phyloP scores from a whole-genome alignment of 1,284 basidiomycete genomes.

The Ustilago loliicola region DNA sequence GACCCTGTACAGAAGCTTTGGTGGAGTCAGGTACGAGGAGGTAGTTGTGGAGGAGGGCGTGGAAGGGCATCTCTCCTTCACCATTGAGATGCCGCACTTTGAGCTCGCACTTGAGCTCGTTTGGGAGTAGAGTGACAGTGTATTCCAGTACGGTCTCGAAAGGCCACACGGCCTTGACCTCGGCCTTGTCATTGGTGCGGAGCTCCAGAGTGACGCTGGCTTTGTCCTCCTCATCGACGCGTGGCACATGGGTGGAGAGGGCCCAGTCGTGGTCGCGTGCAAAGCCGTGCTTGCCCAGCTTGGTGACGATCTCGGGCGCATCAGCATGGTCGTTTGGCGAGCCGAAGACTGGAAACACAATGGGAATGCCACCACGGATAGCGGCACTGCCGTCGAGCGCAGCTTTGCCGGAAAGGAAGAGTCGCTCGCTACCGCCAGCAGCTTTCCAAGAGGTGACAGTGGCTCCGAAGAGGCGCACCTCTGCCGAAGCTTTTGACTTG shows the following conservation, averaged over 20 bases:
- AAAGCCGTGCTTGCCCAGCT: slow-evolving; percentile 60
- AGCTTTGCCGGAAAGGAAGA: slow-evolving; percentile 58
- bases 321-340: slow-evolving; percentile 51
- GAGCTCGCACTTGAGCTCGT: slow-evolving; percentile 61
- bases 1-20: slow-evolving; percentile 48
- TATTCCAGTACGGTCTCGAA: slow-evolving; percentile 48
- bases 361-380: slow-evolving; percentile 63
- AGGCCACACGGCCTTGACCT: slow-evolving; percentile 41
- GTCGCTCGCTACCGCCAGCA: slow-evolving; percentile 52
- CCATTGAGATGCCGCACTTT: slow-evolving; percentile 57
- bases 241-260: slow-evolving; percentile 23
- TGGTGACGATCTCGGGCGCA: slow-evolving; percentile 38
- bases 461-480: slow-evolving; percentile 59
- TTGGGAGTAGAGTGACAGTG: slow-evolving; percentile 48
- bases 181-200: slow-evolving; percentile 37
- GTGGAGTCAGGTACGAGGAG: slow-evolving; percentile 63
- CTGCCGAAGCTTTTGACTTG: slow-evolving; percentile 46
- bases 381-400: slow-evolving; percentile 55
- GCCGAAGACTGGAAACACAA: slow-evolving; percentile 66
- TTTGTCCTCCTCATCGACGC: slow-evolving; percentile 40
- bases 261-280: slow-evolving; percentile 55
- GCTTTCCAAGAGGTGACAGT: slow-evolving; percentile 64
- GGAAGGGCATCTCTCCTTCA: slow-evolving; percentile 67
- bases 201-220: slow-evolving; percentile 51
- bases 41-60: slow-evolving; percentile 71